Percentiles rank a stretch among this genome's conserved stretches.
Evolutionary conservation across 208 protist species (phyloP).

Genomic region (Trypanosoma theileri): DNA sequence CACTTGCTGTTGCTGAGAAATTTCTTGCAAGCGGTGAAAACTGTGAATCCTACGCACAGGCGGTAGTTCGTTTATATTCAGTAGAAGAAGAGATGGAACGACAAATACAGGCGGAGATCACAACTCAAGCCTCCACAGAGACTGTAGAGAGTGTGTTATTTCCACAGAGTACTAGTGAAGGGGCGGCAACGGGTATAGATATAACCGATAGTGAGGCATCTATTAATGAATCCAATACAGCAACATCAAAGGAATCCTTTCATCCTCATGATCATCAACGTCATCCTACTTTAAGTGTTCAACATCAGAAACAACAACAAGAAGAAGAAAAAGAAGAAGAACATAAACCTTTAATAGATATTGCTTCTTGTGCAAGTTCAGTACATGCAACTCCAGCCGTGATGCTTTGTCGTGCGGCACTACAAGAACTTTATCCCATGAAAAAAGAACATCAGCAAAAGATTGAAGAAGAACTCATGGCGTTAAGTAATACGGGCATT

Average conservation of each 20-base stretch:
- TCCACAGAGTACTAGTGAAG: no score
- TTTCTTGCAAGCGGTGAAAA: conserved; percentile 2
- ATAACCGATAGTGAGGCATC: no score
- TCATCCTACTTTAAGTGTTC: no score
- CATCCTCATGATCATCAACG: no score
- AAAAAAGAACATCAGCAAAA: background rate
- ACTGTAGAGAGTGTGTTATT: background rate
- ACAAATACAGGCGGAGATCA: conserved; percentile 33
- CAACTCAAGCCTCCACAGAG: background rate
- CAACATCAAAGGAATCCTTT: no score
- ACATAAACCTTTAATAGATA: background rate
- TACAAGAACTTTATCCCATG: background rate
- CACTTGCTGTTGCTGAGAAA: conserved; percentile 13
- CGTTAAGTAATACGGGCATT: background rate
- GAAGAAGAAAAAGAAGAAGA: background rate
- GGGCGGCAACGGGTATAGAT: no score
- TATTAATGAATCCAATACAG: no score
- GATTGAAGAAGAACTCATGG: background rate
- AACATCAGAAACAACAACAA: background rate
- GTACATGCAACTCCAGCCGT: background rate
- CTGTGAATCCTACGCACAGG: conserved; percentile 35
- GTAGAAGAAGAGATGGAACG: conserved; percentile 35
- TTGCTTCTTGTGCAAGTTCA: background rate
- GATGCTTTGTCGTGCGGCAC: conserved; percentile 3
- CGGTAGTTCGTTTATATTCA: conserved; percentile 32